These are phyloP conservation scores for Gymnopus androsaceus DNA, from an alignment of 1,284 basidiomycete genomes.

Conservation along the genomic window DNA sequence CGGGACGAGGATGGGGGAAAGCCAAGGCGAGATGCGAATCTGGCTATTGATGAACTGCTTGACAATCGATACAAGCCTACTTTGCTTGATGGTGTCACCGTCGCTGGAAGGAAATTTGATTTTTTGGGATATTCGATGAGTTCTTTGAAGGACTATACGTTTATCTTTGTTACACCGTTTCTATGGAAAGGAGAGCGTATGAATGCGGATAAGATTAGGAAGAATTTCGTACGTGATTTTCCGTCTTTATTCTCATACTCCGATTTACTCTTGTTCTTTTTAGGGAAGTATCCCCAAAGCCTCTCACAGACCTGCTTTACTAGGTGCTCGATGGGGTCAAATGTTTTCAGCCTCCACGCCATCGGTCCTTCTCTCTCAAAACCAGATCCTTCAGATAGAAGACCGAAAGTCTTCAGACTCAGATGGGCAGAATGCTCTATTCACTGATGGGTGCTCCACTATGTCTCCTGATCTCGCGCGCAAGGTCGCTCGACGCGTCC, in stretches of 20 bases:
- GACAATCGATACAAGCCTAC: conserved; percentile 42
- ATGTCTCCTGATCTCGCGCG: neutral
- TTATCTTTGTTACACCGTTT: conserved; percentile 25
- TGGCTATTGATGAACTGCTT: conserved; percentile 48
- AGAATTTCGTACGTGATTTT: neutral
- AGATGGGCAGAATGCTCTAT: neutral
- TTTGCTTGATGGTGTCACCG: conserved; percentile 45
- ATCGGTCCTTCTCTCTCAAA: neutral
- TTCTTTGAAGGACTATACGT: conserved; percentile 55
- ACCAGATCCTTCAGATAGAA: neutral
- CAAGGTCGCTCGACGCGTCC: neutral
- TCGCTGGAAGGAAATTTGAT: conserved; percentile 56
- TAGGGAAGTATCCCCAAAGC: conserved; percentile 7
- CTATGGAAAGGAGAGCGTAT: neutral
- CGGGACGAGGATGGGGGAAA: conserved; percentile 58
- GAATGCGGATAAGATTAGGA: neutral
- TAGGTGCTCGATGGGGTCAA: conserved; percentile 6
- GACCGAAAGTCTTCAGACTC: neutral
- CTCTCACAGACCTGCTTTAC: neutral
- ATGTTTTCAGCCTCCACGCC: conserved; percentile 8
- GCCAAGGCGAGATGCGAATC: conserved; percentile 49
- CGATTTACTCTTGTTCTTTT: neutral
- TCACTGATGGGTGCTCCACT: conserved; percentile 4
- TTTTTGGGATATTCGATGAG: conserved; percentile 68
- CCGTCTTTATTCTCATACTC: neutral